phyloP scores from a whole-genome alignment of 305 asterid genomes.

The Stenogyne calaminthoides region DNA sequence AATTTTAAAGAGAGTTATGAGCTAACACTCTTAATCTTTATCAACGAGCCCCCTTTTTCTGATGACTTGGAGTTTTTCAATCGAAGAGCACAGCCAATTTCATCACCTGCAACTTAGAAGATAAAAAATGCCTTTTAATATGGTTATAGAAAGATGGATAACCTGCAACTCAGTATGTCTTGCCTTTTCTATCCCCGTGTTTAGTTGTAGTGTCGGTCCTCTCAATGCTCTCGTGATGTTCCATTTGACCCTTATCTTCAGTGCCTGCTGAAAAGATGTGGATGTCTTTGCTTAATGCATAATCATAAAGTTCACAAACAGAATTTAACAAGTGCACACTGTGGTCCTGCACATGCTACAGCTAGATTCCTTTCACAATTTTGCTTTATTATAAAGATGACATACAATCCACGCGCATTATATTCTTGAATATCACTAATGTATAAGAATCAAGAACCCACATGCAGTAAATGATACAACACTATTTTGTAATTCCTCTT shows the following conservation, averaged over 20 bases:
- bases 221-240: slow-evolving; percentile 27
- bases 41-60: slow-evolving; percentile 49
- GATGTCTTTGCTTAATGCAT: neutral
- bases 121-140: slow-evolving; percentile 4
- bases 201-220: slow-evolving; percentile 35
- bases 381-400: slow-evolving; percentile 15
- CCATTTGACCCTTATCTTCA: slow-evolving; percentile 37
- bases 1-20: slow-evolving; percentile 37
- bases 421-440: slow-evolving; percentile 2
- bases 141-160: neutral
- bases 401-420: neutral
- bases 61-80: slow-evolving; percentile 45
- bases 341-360: too few species aligned
- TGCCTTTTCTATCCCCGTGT: slow-evolving; percentile 43
- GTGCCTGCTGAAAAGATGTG: slow-evolving; percentile 35
- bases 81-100: slow-evolving; percentile 38
- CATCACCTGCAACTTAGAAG: slow-evolving; percentile 34
- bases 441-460: slow-evolving; percentile 11
- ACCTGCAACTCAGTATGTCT: neutral
- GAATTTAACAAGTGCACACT: neutral
- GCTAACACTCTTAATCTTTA: slow-evolving; percentile 56
- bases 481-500: neutral
- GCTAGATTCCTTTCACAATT: neutral
- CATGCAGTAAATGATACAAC: neutral
- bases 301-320: neutral